Percentiles rank a stretch among this genome's conserved stretches.
These are phyloP conservation scores for Phytopythium aichiense DNA, from an alignment of 352 stramenopile species.

Conservation along the genomic window DNA sequence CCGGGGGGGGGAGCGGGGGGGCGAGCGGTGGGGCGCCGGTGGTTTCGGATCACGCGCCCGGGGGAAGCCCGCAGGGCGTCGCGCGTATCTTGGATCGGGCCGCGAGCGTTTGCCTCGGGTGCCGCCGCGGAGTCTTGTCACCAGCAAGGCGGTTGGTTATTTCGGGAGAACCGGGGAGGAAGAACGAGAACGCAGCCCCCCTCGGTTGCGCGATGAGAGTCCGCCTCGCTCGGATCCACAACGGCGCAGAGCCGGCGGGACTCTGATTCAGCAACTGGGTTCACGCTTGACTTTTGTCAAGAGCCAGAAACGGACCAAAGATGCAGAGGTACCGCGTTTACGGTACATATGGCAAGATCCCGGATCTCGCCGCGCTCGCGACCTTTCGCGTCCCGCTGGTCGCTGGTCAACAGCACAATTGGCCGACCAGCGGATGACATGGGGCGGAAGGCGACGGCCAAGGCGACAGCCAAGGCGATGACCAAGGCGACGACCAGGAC, in stretches of 20 bases:
- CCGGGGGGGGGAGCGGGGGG: no score
- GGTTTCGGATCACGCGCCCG: neutral
- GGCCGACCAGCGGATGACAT: constrained; percentile 10
- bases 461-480: constrained; percentile 12
- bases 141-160: neutral
- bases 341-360: constrained; percentile 1
- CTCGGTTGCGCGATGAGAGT: no score
- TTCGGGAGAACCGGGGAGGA: neutral
- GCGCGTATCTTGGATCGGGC: neutral
- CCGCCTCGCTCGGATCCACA: neutral
- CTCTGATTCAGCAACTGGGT: constrained; percentile 2
- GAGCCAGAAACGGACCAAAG: neutral
- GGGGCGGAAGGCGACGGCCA: constrained; percentile 16
- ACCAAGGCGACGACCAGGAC: constrained; percentile 10
- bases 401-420: neutral
- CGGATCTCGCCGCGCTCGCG: constrained; percentile 4
- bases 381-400: constrained; percentile 14
- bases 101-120: no score
- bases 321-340: neutral
- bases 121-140: no score
- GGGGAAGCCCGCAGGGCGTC: neutral
- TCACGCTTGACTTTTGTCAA: neutral
- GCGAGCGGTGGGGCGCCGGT: neutral
- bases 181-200: neutral
- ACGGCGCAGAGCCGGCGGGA: neutral